These are phyloP conservation scores for Ochetophila trinervis DNA, from an alignment of 306 rosid genomes.

Conservation along the genomic window DNA sequence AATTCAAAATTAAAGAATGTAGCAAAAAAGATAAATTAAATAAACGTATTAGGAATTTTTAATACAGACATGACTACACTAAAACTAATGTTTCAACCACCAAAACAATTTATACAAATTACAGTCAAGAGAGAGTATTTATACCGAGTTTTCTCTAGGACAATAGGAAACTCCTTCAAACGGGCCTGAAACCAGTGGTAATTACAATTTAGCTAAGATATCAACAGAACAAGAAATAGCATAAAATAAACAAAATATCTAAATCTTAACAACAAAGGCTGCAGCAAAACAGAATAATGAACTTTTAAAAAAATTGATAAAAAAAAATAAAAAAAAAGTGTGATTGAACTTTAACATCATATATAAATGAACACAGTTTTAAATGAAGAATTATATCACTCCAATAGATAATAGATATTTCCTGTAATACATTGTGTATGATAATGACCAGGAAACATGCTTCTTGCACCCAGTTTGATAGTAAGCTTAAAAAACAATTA, in stretches of 20 bases:
- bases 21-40: background rate
- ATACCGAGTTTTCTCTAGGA: slow-evolving; percentile 68
- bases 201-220: background rate
- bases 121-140: slow-evolving; percentile 24
- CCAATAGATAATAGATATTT: background rate
- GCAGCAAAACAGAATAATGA: background rate
- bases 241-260: background rate
- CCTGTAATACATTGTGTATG: background rate
- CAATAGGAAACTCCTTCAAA: slow-evolving; percentile 76
- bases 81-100: background rate
- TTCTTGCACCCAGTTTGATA: background rate
- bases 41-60: background rate
- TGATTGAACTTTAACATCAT: background rate
- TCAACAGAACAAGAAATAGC: slow-evolving; percentile 5
- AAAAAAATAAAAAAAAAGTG: background rate
- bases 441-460: too few relatives aligned
- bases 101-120: slow-evolving; percentile 17
- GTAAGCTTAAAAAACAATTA: background rate
- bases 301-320: background rate
- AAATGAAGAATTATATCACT: background rate
- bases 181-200: slow-evolving; percentile 56
- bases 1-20: slow-evolving; percentile 1
- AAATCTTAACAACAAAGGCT: too few relatives aligned
- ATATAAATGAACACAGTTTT: background rate
- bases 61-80: background rate